These are phyloP conservation scores for Dichotomopilus funicola DNA, from an alignment of 2,329 filamentous ascomycete genomes.

Conservation along the genomic window DNA sequence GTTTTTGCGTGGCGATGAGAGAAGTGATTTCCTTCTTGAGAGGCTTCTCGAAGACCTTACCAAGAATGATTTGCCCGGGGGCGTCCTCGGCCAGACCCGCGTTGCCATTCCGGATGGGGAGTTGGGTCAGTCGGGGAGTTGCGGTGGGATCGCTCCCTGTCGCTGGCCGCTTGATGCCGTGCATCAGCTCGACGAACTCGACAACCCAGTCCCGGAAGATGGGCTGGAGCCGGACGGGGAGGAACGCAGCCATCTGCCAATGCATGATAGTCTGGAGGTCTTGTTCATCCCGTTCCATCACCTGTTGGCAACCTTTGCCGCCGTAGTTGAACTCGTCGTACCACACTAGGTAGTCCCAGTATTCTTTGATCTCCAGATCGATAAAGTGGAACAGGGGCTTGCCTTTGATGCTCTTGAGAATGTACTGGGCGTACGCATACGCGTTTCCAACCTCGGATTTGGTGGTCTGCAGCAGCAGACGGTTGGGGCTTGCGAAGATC, in stretches of 20 bases:
- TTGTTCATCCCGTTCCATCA: constrained; percentile 67
- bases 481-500: constrained; percentile 86
- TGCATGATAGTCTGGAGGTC: constrained; percentile 90
- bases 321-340: constrained; percentile 99
- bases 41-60: constrained; percentile 79
- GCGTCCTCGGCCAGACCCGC: constrained; percentile 52
- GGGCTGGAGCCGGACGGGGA: constrained; percentile 72
- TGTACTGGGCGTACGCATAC: constrained; percentile 94
- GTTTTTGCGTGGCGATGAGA: constrained; percentile 78
- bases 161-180: constrained; percentile 66
- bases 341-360: constrained; percentile 99
- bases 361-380: constrained; percentile 94
- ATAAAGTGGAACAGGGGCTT: constrained; percentile 97
- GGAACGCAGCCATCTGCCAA: constrained; percentile 91
- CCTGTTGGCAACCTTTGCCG: constrained; percentile 80
- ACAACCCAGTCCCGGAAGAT: constrained; percentile 89
- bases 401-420: constrained; percentile 91
- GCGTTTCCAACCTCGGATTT: constrained; percentile 96
- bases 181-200: constrained; percentile 94
- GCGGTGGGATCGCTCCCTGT: constrained; percentile 42
- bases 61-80: constrained; percentile 58
- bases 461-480: constrained; percentile 86
- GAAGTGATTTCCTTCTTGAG: constrained; percentile 80
- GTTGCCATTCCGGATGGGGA: constrained; percentile 50
- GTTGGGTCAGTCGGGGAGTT: constrained; percentile 52